Base-by-base conservation (phyloP, 257 asterid genomes). In the Solanum arcanum region DNA sequence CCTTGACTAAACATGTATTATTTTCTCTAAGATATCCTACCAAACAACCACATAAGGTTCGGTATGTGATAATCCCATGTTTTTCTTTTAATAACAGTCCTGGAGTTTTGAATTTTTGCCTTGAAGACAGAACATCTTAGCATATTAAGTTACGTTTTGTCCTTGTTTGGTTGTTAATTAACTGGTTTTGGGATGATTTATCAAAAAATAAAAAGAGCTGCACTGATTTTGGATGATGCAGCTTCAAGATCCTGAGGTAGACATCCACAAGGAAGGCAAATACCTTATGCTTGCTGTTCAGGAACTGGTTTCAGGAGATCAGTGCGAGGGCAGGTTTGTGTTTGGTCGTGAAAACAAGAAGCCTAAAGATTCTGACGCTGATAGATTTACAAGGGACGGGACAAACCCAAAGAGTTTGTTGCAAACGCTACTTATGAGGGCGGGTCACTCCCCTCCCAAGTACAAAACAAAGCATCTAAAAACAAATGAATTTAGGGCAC, bases 381-480 rank as follows among this genome's bases (percentile, higher is more conserved):
- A 95, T 69, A 90, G 93, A 88, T 95, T 97, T 84, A 91, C 99
- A 27, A 93, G 93, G 90, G 99, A 96, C 20, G 99, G 99, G 85
- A 92, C 95, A 85, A 94, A 97, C 77, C 99, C 99, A 5, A 97
- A 96, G 94, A 96, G 95, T 93, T 91, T 97, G 91, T 93, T 97
- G 83, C 99, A 95, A 92, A 97, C 99, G 12, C 95, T 97, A 74
- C 83, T 97, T 92, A 92, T 94, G 99, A 92, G 99, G 92, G 99
- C 99, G 2, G 99, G 99, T 66, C 99, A 97, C 88, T 91, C 98
- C n/a, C 97, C 99, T 88, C 99, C 99, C 25, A 97, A 95, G 75
- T 97, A 97, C 87, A 97, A 97, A 91, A 94, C 95, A 52, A 97
- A 97, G 93, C 99, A 97, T 92, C 96, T 97, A 3, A 97, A 95